Evolutionary conservation across 2,329 filamentous ascomycete species (phyloP), one percentile per base, ranked within the genome.

Genomic region (Aspergillus ustus): DNA sequence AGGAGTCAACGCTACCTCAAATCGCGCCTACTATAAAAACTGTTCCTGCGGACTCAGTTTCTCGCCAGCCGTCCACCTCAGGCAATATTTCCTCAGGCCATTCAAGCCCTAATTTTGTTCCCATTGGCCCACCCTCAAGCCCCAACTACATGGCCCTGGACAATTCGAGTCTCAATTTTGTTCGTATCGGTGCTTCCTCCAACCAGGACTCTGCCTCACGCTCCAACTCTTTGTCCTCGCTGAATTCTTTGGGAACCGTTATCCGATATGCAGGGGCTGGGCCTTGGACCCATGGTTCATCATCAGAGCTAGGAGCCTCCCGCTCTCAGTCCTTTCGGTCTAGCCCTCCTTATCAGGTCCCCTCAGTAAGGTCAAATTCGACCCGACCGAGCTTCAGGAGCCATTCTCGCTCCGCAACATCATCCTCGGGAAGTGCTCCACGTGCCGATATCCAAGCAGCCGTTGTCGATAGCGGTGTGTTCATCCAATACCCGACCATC

Each of bases 81-180:
- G 72, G 66, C 20, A 69, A 66, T 59, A 67, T 65, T 20, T 68
- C 69, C 1, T 67, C 71, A 17, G 68, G 66, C 56, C 70, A 72
- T 17, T 80, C 78, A 31, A 81, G 77, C 64, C 78, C 78, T 3
- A 81, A 79, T 54, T 61, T 81, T 28, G 70, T 77, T 28, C 73
- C 73, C 7, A 69, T 77, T 46, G 77, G 73, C 28, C 70, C 72
- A 31, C 72, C 75, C 0, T 79, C 77, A 34, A 79, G 77, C 59
- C 77, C 77, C 45, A 79, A 78, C 63, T 70, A 79, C 55, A 69
- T 80, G 28, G 70, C 75, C 2, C 62, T 77, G 46, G 70, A 77
- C 62, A 77, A 68, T 52, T 78, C 78, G 58, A 77, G 73, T 66
- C 65, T 77, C 55, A 75, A 78, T 63, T 68, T 80, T 61, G 62